Conservation (phyloP, 306 rosid species). For the Crataegus laevigata region DNA sequence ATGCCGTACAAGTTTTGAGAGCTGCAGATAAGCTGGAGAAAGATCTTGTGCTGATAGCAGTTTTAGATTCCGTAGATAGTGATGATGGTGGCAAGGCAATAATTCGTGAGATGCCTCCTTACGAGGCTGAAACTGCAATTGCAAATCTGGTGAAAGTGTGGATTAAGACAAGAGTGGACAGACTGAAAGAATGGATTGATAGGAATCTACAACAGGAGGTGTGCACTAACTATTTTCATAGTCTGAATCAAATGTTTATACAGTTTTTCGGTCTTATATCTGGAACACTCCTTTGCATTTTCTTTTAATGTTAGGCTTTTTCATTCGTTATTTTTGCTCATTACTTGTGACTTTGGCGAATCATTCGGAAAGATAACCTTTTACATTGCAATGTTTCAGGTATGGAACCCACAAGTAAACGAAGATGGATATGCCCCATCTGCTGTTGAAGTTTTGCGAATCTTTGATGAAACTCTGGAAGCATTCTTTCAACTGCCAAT, state of each 20-base stretch:
- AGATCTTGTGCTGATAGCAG: slow-evolving; percentile 93
- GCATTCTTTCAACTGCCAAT: slow-evolving; percentile 95
- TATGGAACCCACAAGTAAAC: slow-evolving; percentile 63
- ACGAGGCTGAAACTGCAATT: slow-evolving; percentile 85
- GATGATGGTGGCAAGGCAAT: slow-evolving; percentile 98
- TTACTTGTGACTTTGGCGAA: background rate
- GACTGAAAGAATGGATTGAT: slow-evolving; percentile 90
- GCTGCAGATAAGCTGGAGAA: slow-evolving; percentile 97
- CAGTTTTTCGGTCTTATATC: background rate
- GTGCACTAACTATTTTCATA: slow-evolving; percentile 16
- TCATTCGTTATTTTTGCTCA: background rate
- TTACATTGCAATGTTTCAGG: slow-evolving; percentile 40
- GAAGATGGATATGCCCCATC: slow-evolving; percentile 87
- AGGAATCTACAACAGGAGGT: slow-evolving; percentile 98
- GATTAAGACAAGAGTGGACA: slow-evolving; percentile 83
- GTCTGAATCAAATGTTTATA: background rate
- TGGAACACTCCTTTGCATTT: background rate
- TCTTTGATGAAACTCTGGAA: slow-evolving; percentile 77
- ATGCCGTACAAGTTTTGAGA: slow-evolving; percentile 85
- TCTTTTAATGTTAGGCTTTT: background rate
- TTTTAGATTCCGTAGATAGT: slow-evolving; percentile 90
- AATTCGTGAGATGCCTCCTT: slow-evolving; percentile 99
- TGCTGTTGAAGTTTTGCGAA: slow-evolving; percentile 84
- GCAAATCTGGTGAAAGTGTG: slow-evolving; percentile 88
- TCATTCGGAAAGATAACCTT: slow-evolving; percentile 20